Base-by-base conservation (phyloP, 352 stramenopile genomes). In the Phytophthora constricta region DNA sequence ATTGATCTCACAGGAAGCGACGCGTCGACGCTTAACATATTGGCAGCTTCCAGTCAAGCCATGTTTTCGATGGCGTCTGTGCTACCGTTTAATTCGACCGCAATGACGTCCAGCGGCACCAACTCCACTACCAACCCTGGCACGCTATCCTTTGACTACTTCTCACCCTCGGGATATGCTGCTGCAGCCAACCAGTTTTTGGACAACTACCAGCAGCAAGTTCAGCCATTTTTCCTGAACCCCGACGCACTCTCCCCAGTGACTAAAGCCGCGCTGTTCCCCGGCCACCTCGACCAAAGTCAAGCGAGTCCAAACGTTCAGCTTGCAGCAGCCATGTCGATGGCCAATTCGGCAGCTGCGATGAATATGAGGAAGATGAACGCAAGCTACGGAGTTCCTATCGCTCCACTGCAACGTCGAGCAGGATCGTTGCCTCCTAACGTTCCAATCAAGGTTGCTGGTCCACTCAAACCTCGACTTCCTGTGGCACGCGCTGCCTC, bases 301-400 rank as follows among this genome's bases (percentile, higher is more conserved):
- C 64, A 82, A 22, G 50, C 55, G 0, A 74, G 71, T 31, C 41
- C 66, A 3, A 82, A 85, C 26, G 70, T 66, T 25, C 70, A 87
- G 26, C 67, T 84, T 1, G 79, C 71, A 0, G 76, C 82, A 0
- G 76, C 70, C 0, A 72, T 90, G 31, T 79, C 73, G 1, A 89
- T 88, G 72, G 83, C 75, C 1, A 91, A 89, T 56, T 85, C 79
- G 0, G 79, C 83, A 0, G 80, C 65, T 5, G 68, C 74, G 1
- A 80, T 90, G 37, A 82, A 76, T 56, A 82, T 89, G 66, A 65
- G 76, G 14, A 86, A 86, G 57, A 78, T 88, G 26, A 89, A 86
- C 25, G 64, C 58, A 17, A 82, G 55, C 2, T 87, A 84, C 47
- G 70, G 74, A 17, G 84, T 88, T 11, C 76, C 81, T 0, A 90